Conservation (phyloP, 805 yeast species). For the Lipomyces lipofer region DNA sequence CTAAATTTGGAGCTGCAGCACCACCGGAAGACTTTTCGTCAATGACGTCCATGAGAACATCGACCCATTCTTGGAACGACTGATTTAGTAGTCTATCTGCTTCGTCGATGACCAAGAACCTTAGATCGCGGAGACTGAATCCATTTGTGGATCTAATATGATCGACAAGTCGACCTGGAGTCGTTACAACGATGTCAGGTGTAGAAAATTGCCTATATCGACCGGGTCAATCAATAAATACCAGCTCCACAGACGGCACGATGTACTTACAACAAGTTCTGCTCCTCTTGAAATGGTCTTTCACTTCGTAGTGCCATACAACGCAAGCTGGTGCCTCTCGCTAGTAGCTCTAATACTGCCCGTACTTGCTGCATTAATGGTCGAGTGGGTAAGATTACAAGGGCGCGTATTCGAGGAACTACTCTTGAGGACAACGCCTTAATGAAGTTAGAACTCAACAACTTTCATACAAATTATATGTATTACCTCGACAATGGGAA, state of each 20-base stretch:
- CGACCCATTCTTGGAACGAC: conserved; percentile 90
- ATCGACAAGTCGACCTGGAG: conserved; percentile 71
- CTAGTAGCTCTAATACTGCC: conserved; percentile 56
- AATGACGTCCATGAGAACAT: conserved; percentile 41
- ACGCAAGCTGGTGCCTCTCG: conserved; percentile 67
- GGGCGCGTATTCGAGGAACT: conserved; percentile 72
- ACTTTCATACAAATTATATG: neutral
- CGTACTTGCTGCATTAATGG: conserved; percentile 84
- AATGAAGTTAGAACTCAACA: neutral
- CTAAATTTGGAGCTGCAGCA: neutral
- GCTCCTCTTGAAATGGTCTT: conserved; percentile 65
- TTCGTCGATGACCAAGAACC: conserved; percentile 90
- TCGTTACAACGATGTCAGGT: conserved; percentile 49
- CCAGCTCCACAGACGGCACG: too few relatives aligned
- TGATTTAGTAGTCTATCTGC: conserved; percentile 94
- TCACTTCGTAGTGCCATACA: conserved; percentile 58
- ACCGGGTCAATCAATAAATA: too few relatives aligned
- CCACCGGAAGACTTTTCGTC: conserved; percentile 20
- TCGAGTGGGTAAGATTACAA: conserved; percentile 85
- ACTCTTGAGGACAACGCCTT: conserved; percentile 54
- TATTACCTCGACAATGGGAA: conserved; percentile 69
- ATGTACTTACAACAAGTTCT: conserved; percentile 46
- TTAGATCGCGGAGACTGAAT: conserved; percentile 72
- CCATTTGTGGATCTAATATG: conserved; percentile 93
- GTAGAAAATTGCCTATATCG: conserved; percentile 21